Evolutionary conservation across 257 asterid genomes (phyloP), one percentile per base, ranked within the genome.

Genomic region (Nicotiana noctiflora): DNA sequence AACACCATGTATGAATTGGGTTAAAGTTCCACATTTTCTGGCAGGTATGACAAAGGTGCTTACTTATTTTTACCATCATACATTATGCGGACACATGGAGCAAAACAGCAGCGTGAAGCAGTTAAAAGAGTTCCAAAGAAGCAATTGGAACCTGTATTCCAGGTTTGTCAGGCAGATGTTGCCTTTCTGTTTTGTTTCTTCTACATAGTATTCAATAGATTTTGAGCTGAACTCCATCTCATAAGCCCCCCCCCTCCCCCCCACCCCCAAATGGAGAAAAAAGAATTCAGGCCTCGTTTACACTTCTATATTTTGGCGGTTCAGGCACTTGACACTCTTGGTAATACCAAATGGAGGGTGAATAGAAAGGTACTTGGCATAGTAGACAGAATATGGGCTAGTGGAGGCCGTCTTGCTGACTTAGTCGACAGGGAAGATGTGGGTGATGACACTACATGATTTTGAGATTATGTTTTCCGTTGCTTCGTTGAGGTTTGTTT

Each of bases 21-120:
- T 66, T 77, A 15, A n/a, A 31, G 63, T 19, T 70, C 21, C 60
- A 29, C 6, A 15, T 81, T 32, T 76, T 63, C 60, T 89, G 86
- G 60, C 88, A 96, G 99, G 88, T 91, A 92, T 82, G 98, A 90
- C 62, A 88, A 89, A 82, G 98, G 98, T 79, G 99, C 94, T n/a
- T 86, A 96, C 89, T 84, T 96, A 86, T 94, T 96, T 89, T 84
- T 96, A 80, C 97, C 97, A 32, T 96, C 99, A 40, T 94, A 92
- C 85, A 81, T 96, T 52, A 96, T 96, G 99, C 97, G 99, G 67
- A 96, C 98, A 2, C 99, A 96, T 88, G 97, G 98, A 84, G 97
- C 98, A 83, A 96, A 84, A 88, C 98, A 91, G 82, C 99, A 92
- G 81, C 87, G 97, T 4, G 98, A 92, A 81, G 97, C 91, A 66